Conservation (phyloP, 352 stramenopile species). For the Elongisporangium prolatum region DNA sequence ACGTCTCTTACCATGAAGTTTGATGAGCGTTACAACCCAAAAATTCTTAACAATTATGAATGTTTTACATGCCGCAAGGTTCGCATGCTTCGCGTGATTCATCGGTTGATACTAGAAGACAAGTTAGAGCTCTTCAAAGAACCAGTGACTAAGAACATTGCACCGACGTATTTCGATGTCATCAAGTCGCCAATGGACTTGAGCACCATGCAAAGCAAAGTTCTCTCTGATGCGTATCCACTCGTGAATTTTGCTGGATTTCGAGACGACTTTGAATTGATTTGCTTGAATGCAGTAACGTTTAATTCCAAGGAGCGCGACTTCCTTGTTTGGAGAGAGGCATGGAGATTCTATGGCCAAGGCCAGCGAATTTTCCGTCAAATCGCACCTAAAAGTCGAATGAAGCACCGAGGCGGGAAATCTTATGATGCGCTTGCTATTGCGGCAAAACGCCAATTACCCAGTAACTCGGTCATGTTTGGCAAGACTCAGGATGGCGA, state of each 20-base stretch:
- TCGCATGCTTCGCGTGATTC: conserved; percentile 62
- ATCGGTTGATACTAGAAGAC: conserved; percentile 64
- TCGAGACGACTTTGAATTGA: conserved; percentile 92
- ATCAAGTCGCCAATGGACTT: conserved; percentile 93
- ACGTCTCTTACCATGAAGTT: conserved; percentile 56
- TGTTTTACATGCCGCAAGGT: conserved; percentile 78
- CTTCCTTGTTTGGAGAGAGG: conserved; percentile 90
- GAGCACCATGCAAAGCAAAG: conserved; percentile 81
- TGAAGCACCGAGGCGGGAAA: conserved; percentile 72
- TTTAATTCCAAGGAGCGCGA: conserved; percentile 92
- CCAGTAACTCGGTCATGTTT: conserved; percentile 68
- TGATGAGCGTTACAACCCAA: conserved; percentile 57
- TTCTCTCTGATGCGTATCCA: conserved; percentile 68
- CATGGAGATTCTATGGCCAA: conserved; percentile 90
- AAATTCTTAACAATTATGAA: conserved; percentile 76
- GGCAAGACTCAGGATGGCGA: conserved; percentile 34
- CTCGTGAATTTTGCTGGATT: conserved; percentile 71
- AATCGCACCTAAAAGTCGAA: conserved; percentile 62
- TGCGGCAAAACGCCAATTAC: conserved; percentile 73
- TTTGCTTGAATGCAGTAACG: conserved; percentile 94
- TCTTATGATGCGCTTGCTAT: conserved; percentile 65
- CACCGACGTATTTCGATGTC: conserved; percentile 91
- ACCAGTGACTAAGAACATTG: conserved; percentile 91
- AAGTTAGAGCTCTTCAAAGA: conserved; percentile 91
- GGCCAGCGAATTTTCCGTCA: conserved; percentile 70